Evolutionary conservation across 192 early-diverging fungal genomes (phyloP), one percentile per base, ranked within the genome.

Genomic region (Podila epigama): DNA sequence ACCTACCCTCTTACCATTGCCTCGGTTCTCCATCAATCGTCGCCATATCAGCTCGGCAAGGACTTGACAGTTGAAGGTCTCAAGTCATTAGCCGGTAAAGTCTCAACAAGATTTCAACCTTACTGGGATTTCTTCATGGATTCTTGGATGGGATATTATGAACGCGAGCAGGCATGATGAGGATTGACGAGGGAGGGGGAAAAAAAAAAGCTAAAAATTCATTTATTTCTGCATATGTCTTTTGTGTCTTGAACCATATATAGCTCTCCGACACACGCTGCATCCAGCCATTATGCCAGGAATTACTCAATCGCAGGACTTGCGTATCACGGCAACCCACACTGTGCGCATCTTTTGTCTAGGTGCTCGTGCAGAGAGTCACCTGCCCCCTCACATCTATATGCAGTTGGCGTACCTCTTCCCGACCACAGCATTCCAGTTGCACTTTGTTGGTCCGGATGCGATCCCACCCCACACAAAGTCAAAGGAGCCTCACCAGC

Each of bases 371-470:
- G 91, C 90, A 44, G 92, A 94, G 69, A 85, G 89, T 5, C 86
- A 88, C 66, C 77, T 94, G 28, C 92, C 92, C n/a, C 84, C 87
- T 53, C 87, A 92, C 60, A 81, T 93, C 67, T 93, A 89, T 70
- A 75, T 89, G 60, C 91, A 93, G 81, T 66, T 92, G 33, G 83
- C 88, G 31, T 88, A 91, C 48, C 69, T 94, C 62, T 89, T 94
- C 71, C 91, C 92, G 9, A 79, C 81, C 44, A 89, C 88, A 28
- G 84, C 90, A 22, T 87, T 94, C 80, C 89, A 92, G 71, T 81
- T 94, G n/a, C 87, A 90, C 66, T 94, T 94, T 83, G 81, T 94
- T 40, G 92, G 92, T 25, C 92, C 92, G 9, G 89, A 94, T 79
- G 82, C 87, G 44, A 85, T 91, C 32, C 82, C 83, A 42, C 79